A percentile compares a stretch with the other conserved stretches of the same genome.
phyloP scores from a whole-genome alignment of 352 stramenopile genomes.

The Phytophthora cactorum region DNA sequence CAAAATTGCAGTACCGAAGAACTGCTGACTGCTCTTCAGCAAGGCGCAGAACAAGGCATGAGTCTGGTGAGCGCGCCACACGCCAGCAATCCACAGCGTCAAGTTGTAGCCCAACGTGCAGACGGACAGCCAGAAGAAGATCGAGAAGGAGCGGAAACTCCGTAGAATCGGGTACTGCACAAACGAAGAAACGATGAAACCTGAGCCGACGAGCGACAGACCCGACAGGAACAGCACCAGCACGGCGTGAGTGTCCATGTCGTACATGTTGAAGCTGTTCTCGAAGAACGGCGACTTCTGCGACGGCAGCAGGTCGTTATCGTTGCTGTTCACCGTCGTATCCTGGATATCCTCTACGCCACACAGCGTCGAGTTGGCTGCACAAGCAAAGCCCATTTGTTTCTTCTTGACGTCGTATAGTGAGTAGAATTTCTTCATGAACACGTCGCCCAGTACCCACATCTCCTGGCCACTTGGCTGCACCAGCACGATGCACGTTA shows the following conservation, averaged over 20 bases:
- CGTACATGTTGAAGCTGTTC: slow-evolving; percentile 75
- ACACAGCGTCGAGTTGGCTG: slow-evolving; percentile 51
- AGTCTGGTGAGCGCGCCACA: slow-evolving; percentile 43
- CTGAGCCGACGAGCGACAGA: slow-evolving; percentile 66
- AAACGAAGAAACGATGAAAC: slow-evolving; percentile 74
- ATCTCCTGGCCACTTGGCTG: slow-evolving; percentile 86
- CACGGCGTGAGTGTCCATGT: slow-evolving; percentile 78
- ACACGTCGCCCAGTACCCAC: slow-evolving; percentile 98
- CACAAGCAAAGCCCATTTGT: slow-evolving; percentile 86
- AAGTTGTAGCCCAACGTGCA: slow-evolving; percentile 68
- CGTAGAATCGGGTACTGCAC: slow-evolving; percentile 66
- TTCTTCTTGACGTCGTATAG: slow-evolving; percentile 92
- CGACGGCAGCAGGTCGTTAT: slow-evolving; percentile 23
- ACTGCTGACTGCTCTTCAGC: slow-evolving; percentile 67
- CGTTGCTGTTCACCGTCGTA: slow-evolving; percentile 15
- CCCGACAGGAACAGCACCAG: slow-evolving; percentile 77
- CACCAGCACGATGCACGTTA: slow-evolving; percentile 79
- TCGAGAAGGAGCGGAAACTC: slow-evolving; percentile 53
- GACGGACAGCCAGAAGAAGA: slow-evolving; percentile 73
- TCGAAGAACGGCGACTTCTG: slow-evolving; percentile 51
- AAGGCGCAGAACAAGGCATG: slow-evolving; percentile 58
- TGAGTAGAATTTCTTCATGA: slow-evolving; percentile 96
- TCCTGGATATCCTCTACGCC: slow-evolving; percentile 41
- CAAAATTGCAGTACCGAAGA: slow-evolving; percentile 67
- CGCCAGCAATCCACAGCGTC: slow-evolving; percentile 63